Percentiles rank a stretch among this genome's conserved stretches.
phyloP scores from a whole-genome alignment of 1,139 yeast species.

The Yamadazyma epiphylla region DNA sequence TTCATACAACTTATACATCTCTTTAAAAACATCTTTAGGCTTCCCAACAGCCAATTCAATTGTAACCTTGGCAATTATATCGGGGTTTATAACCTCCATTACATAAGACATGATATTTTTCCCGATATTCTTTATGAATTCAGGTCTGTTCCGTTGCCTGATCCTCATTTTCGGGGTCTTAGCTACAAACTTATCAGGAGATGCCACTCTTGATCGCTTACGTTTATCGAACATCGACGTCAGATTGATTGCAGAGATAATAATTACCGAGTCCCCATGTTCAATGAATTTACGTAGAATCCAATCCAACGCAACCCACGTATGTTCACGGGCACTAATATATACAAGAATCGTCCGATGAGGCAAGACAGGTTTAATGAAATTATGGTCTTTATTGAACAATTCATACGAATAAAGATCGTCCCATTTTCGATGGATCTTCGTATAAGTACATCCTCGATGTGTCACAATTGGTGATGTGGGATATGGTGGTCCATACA shows the following conservation, averaged over 20 bases:
- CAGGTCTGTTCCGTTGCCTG: conserved; percentile 32
- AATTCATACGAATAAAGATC: conserved; percentile 30
- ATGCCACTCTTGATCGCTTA: conserved; percentile 4
- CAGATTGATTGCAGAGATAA: conserved; percentile 40
- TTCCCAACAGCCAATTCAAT: conserved; percentile 63
- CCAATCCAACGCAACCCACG: conserved; percentile 83
- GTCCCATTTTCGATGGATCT: conserved; percentile 42
- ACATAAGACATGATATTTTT: conserved; percentile 45
- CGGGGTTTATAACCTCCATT: conserved; percentile 44
- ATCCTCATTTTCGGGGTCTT: conserved; percentile 30
- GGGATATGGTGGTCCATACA: conserved; percentile 31
- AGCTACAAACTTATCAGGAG: conserved; percentile 26
- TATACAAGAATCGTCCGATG: conserved; percentile 58
- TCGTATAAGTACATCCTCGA: conserved; percentile 48
- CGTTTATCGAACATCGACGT: conserved; percentile 1
- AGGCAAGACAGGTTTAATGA: conserved; percentile 40
- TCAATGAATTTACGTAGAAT: conserved; percentile 47
- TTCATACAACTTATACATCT: conserved; percentile 58
- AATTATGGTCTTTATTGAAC: conserved; percentile 16
- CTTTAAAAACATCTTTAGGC: conserved; percentile 53
- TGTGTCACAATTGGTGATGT: conserved; percentile 50
- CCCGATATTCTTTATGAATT: conserved; percentile 30
- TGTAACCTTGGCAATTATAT: conserved; percentile 50
- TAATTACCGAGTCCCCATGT: conserved; percentile 62
- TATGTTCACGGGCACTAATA: conserved; percentile 65